Percentiles rank a stretch among this genome's conserved stretches.
phyloP scores from a whole-genome alignment of 2,329 filamentous ascomycete genomes.

The Dryadomyces quercus-mongolicae region DNA sequence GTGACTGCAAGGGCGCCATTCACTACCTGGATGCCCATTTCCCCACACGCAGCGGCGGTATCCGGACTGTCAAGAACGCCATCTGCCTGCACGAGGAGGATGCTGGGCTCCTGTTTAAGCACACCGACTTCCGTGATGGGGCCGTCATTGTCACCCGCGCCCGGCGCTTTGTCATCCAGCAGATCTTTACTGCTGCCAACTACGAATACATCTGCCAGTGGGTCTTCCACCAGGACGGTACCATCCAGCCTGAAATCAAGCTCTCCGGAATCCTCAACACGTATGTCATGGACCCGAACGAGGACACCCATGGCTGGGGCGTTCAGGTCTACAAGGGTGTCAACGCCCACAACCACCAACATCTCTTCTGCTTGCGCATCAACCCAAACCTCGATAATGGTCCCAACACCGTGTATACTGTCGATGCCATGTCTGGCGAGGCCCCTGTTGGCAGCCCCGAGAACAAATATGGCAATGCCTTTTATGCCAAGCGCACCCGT shows the following conservation, averaged over 20 bases:
- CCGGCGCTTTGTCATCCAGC: conserved; percentile 75
- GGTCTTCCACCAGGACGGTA: conserved; percentile 58
- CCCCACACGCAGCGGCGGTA: conserved; percentile 62
- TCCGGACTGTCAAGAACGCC: conserved; percentile 79
- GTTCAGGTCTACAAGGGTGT: conserved; percentile 85
- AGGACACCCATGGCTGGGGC: conserved; percentile 78
- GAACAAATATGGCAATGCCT: conserved; percentile 85
- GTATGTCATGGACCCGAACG: conserved; percentile 66
- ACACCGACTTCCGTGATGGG: conserved; percentile 86
- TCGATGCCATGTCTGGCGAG: conserved; percentile 59
- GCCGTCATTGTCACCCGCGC: conserved; percentile 77
- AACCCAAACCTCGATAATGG: conserved; percentile 85
- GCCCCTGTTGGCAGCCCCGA: conserved; percentile 67
- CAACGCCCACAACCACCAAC: conserved; percentile 93
- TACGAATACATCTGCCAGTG: conserved; percentile 58
- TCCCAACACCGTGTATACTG: conserved; percentile 66
- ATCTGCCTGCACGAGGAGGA: conserved; percentile 96
- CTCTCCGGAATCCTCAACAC: conserved; percentile 90
- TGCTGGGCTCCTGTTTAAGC: conserved; percentile 83
- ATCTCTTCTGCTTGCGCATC: conserved; percentile 60
- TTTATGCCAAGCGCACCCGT: conserved; percentile 75
- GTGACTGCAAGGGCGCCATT: conserved; percentile 82
- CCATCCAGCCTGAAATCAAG: conserved; percentile 83
- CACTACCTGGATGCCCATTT: conserved; percentile 86
- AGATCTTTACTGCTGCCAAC: conserved; percentile 91